phyloP scores from a whole-genome alignment of 129 eudicot species.

The Deinandra increscens region DNA sequence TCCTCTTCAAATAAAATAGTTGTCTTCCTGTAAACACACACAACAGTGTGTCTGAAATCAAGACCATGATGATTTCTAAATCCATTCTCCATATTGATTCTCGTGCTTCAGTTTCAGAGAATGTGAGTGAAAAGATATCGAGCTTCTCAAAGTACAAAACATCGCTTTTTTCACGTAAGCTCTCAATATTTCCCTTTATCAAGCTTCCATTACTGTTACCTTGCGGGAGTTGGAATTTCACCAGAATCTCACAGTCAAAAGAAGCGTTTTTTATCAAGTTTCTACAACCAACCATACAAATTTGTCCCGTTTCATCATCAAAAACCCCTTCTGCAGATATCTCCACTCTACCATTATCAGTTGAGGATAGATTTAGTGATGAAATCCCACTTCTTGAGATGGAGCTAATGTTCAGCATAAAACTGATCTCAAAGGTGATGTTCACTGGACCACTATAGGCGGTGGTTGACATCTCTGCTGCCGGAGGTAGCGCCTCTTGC shows the following conservation, averaged over 20 bases:
- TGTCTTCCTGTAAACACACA: conserved; percentile 55
- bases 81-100: conserved; percentile 69
- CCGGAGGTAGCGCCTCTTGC: not conserved
- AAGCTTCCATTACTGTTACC: conserved; percentile 15
- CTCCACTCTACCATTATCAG: conserved; percentile 11
- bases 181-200: conserved; percentile 57
- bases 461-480: not conserved
- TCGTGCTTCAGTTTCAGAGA: conserved; percentile 19
- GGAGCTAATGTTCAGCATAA: not conserved
- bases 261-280: conserved; percentile 17
- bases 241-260: conserved; percentile 59
- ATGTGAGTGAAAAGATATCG: conserved; percentile 29
- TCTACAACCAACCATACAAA: conserved; percentile 82
- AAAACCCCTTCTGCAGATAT: conserved; percentile 75
- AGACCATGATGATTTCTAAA: conserved; percentile 63
- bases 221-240: conserved; percentile 51
- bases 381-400: conserved; percentile 19
- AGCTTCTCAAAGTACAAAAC: conserved; percentile 51
- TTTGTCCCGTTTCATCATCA: conserved; percentile 48
- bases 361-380: conserved; percentile 22
- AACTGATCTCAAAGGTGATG: conserved; percentile 45
- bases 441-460: conserved; percentile 30
- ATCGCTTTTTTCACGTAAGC: conserved; percentile 45
- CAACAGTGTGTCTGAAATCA: conserved; percentile 58
- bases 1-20: conserved; percentile 46